Evolutionary conservation across 2,329 filamentous ascomycete genomes (phyloP).

Genomic region (Pyrenophora seminiperda): DNA sequence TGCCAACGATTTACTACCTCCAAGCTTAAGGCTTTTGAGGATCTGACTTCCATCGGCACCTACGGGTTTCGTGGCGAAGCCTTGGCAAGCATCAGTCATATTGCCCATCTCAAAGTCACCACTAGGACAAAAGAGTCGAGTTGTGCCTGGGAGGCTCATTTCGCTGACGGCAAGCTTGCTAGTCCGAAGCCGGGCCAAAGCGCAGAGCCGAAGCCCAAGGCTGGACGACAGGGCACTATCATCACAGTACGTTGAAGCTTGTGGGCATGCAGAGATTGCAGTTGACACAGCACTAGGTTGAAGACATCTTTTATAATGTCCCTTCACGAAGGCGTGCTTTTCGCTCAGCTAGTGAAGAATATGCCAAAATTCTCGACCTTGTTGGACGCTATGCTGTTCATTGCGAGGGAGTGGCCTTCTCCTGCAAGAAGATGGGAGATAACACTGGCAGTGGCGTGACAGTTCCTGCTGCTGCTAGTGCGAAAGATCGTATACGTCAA

Average conservation of each 20-base stretch:
- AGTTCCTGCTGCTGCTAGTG: constrained; percentile 72
- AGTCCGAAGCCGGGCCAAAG: constrained; percentile 87
- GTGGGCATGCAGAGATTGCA: not conserved
- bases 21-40: constrained; percentile 91
- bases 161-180: constrained; percentile 78
- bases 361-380: constrained; percentile 95
- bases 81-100: constrained; percentile 95
- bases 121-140: constrained; percentile 88
- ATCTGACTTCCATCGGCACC: constrained; percentile 84
- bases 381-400: constrained; percentile 93
- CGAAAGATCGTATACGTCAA: constrained; percentile 83
- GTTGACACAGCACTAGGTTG: constrained; percentile 60
- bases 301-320: constrained; percentile 97
- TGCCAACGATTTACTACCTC: constrained; percentile 98
- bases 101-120: constrained; percentile 92
- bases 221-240: constrained; percentile 87
- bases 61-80: constrained; percentile 99
- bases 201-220: constrained; percentile 82
- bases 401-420: constrained; percentile 88
- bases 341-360: constrained; percentile 89
- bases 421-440: constrained; percentile 95
- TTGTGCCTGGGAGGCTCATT: constrained; percentile 89
- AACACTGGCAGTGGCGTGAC: constrained; percentile 76
- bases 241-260: constrained; percentile 68
- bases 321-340: constrained; percentile 88